Base-by-base conservation (phyloP, 805 yeast genomes). In the Dipodascopsis uninucleata region DNA sequence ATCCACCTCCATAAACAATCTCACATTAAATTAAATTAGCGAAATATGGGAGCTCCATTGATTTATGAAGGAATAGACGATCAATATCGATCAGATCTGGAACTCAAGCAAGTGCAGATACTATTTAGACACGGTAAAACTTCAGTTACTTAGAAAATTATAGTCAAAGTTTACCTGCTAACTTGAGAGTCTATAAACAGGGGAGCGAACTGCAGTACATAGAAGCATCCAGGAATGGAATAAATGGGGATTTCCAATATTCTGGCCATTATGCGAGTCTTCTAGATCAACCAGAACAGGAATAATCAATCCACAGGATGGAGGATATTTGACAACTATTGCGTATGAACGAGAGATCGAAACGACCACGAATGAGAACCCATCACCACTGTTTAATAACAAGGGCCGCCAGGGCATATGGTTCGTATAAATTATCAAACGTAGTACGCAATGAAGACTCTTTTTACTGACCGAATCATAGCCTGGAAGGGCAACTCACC, bases 181-280 rank as follows among this genome's bases (percentile, higher is more conserved):
- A n/a, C n/a, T n/a, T n/a, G n/a, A n/a, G n/a, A n/a, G n/a, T n/a
- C 17, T 25, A 10, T 4, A 21, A 8, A 6, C 36, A 48, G 53
- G 54, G 29, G 54, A 49, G 35, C 45, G 54, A 6, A 49, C 54
- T 6, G 42, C 54, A 8, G 53, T 49, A 6, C 52, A 43, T 28
- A 25, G 52, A 29, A 35, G 43, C 23, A 23, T 37, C 6, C 48
- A 47, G 23, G 45, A 49, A 31, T 49, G 49, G 50, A 43, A 49
- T 7, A 47, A 45, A 46, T 49, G 54, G 54, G 47, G 53, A 5
- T 49, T 49, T 31, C 54, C 54, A 9, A 42, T 48, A 12, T 49
- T 49, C 28, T 49, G 54, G 54, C 54, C 54, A 2, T 41, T 47
- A 3, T 49, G 54, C 45, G 39, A 42, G 24, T 49, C 53, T 12